Base-by-base conservation (phyloP, 129 eudicot species). In the Silybum marianum region DNA sequence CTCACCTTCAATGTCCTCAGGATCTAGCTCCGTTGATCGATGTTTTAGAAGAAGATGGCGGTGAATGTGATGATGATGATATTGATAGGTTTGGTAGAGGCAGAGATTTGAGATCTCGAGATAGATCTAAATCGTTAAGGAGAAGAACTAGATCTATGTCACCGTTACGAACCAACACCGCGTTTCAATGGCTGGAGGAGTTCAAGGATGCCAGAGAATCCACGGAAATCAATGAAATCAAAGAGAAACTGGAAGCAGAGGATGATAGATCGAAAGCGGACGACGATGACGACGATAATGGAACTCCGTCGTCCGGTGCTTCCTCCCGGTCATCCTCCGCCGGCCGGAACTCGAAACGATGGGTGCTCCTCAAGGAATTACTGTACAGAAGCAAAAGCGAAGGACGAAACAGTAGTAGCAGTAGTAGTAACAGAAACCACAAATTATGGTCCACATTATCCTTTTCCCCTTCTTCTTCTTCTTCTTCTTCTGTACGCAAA, bases 111-210 rank as follows among this genome's bases (percentile, higher is more conserved):
- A 88, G 78, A 80, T 24, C 81, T 23, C 86, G 94, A 11, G 82
- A 83, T 46, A 82, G 94, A 79, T 91, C 93, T 9, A 75, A 75
- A 34, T 13, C 79, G 11, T 42, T 86, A 38, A 78, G 95, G 14
- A 82, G 97, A 63, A 84, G 92, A 83, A 88, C 93, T 46, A 92
- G 98, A 85, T 93, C 98, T 78, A 84, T 91, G 92, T 91, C 97
- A 18, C 97, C 97, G 11, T 75, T 88, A 11, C 78, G 95, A 6
- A 76, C 51, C 9, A 84, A 88, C 72, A 22, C 86, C 65, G 76
- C 91, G 10, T 88, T 84, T 26, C 82, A 77, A 7, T 89, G 93
- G 90, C 82, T 58, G 5, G 90, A 86, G 25, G 86, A 76, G 9
- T 73, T 69, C 58, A 76, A 81, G 7, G 86, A 73, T 40, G 79